Evolutionary conservation across 305 asterid genomes (phyloP).

Genomic region (Fraxinus paxiana): DNA sequence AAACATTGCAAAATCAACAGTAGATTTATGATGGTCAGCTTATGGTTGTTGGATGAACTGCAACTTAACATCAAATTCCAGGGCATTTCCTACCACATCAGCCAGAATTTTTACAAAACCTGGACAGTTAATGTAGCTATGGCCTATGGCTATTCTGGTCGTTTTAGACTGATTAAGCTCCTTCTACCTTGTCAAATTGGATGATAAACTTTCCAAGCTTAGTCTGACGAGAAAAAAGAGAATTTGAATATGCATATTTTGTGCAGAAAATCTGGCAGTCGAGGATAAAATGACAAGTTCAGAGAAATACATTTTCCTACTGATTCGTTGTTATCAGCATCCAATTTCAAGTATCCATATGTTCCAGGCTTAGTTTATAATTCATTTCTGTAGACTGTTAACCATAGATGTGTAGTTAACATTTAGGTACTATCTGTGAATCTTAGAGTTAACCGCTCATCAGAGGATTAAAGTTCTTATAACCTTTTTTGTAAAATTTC

Average conservation of each 20-base stretch:
- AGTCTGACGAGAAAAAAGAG: neutral
- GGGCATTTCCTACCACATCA: neutral
- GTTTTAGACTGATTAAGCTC: neutral
- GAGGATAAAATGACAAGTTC: neutral
- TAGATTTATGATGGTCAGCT: neutral
- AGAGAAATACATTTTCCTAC: neutral
- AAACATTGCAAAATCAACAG: neutral
- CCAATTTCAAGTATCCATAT: neutral
- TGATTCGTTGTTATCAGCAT: neutral
- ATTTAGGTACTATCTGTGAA: neutral
- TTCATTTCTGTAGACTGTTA: neutral
- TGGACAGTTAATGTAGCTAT: neutral
- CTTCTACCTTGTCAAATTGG: neutral
- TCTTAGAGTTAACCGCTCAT: neutral
- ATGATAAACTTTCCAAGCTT: neutral
- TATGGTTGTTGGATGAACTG: neutral
- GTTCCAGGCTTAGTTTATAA: neutral
- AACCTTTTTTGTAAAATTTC: neutral
- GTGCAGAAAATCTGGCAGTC: neutral
- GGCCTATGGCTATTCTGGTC: neutral
- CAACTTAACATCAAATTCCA: neutral
- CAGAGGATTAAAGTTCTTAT: neutral
- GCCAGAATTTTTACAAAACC: neutral
- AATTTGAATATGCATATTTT: neutral
- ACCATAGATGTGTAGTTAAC: neutral